Percentiles rank a stretch among this genome's conserved stretches.
phyloP scores from a whole-genome alignment of 2,329 filamentous ascomycete genomes.

The Microthyrium microscopicum region DNA sequence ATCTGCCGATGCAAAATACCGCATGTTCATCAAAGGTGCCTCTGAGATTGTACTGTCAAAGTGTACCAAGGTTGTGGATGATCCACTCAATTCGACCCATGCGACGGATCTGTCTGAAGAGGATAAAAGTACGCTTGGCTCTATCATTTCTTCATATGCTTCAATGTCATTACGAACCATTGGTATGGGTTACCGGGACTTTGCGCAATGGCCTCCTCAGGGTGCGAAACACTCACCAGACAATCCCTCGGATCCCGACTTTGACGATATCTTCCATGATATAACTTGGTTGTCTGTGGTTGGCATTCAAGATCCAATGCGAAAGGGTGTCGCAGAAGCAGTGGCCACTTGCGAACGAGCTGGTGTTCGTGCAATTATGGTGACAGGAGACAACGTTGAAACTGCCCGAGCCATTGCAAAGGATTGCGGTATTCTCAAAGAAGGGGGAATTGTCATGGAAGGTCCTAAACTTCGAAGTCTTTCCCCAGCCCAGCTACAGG shows the following conservation, averaged over 20 bases:
- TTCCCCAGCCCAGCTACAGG: slow-evolving; percentile 37
- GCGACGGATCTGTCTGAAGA: slow-evolving; percentile 36
- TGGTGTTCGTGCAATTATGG: slow-evolving; percentile 69
- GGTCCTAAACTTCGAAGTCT: slow-evolving; percentile 64
- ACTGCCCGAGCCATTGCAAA: slow-evolving; percentile 65
- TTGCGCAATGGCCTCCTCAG: slow-evolving; percentile 63
- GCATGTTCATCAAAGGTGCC: slow-evolving; percentile 37
- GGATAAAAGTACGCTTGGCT: slow-evolving; percentile 42
- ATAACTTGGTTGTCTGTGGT: slow-evolving; percentile 62
- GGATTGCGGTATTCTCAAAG: slow-evolving; percentile 59
- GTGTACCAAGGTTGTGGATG: slow-evolving; percentile 36
- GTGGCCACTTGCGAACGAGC: slow-evolving; percentile 58
- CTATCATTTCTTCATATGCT: slow-evolving; percentile 62
- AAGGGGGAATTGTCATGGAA: slow-evolving; percentile 56
- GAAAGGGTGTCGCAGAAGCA: slow-evolving; percentile 56
- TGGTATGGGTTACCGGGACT: slow-evolving; percentile 68
- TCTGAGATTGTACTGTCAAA: slow-evolving; percentile 33
- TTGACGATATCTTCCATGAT: slow-evolving; percentile 51
- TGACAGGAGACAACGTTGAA: slow-evolving; percentile 67
- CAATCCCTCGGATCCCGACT: slow-evolving; percentile 44
- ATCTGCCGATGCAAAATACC: slow-evolving; percentile 35
- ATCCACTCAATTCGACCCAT: slow-evolving; percentile 41
- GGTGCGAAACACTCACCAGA: slow-evolving; percentile 40
- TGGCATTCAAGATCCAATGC: slow-evolving; percentile 68
- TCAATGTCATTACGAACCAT: slow-evolving; percentile 70